These are phyloP conservation scores for Phytophthora pistaciae DNA, from an alignment of 352 stramenopile species.

Conservation along the genomic window DNA sequence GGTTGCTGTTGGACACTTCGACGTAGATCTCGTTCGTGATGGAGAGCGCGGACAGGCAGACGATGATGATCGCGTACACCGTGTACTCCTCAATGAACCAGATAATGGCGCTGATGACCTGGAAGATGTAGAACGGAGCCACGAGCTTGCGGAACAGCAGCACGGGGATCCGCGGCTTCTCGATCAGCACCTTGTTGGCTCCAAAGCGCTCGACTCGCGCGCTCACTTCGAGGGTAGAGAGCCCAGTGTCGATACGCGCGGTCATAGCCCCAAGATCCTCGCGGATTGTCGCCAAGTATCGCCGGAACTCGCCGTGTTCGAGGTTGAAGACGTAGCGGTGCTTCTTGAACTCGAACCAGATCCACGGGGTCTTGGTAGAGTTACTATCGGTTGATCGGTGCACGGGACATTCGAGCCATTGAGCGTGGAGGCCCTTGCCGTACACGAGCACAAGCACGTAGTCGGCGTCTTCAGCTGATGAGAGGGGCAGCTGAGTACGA, in stretches of 20 bases:
- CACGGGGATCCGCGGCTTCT: constrained; percentile 41
- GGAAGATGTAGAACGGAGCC: constrained; percentile 73
- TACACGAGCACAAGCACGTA: constrained; percentile 59
- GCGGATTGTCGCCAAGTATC: constrained; percentile 53
- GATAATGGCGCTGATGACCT: constrained; percentile 59
- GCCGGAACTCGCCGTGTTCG: constrained; percentile 60
- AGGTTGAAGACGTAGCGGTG: constrained; percentile 70
- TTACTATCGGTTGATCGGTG: constrained; percentile 8
- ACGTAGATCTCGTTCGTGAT: constrained; percentile 59
- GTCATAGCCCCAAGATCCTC: constrained; percentile 45
- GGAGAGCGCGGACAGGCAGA: constrained; percentile 52
- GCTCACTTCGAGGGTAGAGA: constrained; percentile 24
- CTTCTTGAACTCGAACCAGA: constrained; percentile 83
- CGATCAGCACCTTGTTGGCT: constrained; percentile 59
- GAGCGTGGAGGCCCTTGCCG: constrained; percentile 45
- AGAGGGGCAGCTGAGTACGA: constrained; percentile 41
- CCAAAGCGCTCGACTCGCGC: constrained; percentile 50
- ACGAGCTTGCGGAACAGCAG: constrained; percentile 64
- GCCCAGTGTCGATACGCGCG: constrained; percentile 35
- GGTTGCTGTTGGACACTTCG: constrained; percentile 54
- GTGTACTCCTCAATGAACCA: constrained; percentile 63
- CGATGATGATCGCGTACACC: constrained; percentile 58
- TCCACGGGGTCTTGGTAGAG: constrained; percentile 19
- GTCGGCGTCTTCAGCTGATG: constrained; percentile 46
- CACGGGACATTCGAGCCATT: constrained; percentile 50